phyloP scores from a whole-genome alignment of 306 rosid genomes.

The Sesbania bispinosa region DNA sequence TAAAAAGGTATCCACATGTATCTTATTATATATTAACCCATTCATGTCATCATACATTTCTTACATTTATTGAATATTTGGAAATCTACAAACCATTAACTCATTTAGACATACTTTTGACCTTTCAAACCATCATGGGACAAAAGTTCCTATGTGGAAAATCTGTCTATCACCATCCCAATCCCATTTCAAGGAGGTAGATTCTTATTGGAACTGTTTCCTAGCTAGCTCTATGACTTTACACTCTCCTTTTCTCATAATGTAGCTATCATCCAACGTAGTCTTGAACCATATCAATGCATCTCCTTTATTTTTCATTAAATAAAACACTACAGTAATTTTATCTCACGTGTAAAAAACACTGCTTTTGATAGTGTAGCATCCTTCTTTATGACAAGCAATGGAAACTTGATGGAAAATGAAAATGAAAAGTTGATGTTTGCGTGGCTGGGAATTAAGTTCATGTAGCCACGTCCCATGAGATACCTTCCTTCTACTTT shows the following conservation, averaged over 20 bases:
- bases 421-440: not conserved
- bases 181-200: not conserved
- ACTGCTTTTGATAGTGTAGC: not conserved
- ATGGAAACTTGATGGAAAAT: not conserved
- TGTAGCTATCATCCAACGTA: not conserved
- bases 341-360: constrained; percentile 9
- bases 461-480: too few species aligned
- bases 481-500: too few species aligned
- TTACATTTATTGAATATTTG: constrained; percentile 15
- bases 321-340: not conserved
- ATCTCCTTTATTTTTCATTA: not conserved
- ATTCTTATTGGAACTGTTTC: not conserved
- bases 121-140: constrained; percentile 10
- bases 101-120: constrained; percentile 6
- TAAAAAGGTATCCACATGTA: not conserved
- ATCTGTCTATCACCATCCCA: not conserved
- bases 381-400: not conserved
- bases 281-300: not conserved
- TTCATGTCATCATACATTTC: constrained; percentile 1
- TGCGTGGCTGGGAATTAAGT: too few species aligned
- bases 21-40: constrained; percentile 12
- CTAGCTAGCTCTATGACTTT: too few species aligned
- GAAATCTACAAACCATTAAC: constrained; percentile 16
- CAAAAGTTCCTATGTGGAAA: not conserved
- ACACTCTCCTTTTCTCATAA: not conserved